Evolutionary conservation across 2,329 filamentous ascomycete species (phyloP).

Genomic region (Conoideocrella luteorostrata): DNA sequence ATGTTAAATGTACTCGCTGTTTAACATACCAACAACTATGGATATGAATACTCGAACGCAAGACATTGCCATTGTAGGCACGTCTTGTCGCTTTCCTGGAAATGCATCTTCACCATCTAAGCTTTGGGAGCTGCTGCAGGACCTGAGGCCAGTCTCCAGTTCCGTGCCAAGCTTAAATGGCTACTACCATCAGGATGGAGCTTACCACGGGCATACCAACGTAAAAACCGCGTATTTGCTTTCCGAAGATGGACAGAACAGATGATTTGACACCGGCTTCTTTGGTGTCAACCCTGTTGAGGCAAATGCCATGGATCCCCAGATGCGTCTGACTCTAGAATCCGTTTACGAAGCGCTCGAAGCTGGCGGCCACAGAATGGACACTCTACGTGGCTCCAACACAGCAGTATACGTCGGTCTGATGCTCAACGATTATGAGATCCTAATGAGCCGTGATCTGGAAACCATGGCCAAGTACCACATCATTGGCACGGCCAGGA

Average conservation of each 20-base stretch:
- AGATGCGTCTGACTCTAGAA: conserved; percentile 34
- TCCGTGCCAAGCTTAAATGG: conserved; percentile 18
- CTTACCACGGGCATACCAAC: conserved; percentile 13
- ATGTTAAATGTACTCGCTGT: no score
- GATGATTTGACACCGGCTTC: conserved; percentile 30
- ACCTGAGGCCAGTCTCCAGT: conserved; percentile 1
- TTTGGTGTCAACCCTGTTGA: conserved; percentile 33
- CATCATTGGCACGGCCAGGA: conserved; percentile 34
- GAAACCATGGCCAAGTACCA: conserved; percentile 26
- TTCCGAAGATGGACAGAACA: conserved; percentile 19
- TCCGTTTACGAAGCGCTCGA: conserved; percentile 36
- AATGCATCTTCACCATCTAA: conserved; percentile 9
- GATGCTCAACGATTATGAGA: conserved; percentile 12
- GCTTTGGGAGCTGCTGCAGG: conserved; percentile 13
- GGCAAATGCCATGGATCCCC: conserved; percentile 33
- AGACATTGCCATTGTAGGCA: conserved; percentile 2
- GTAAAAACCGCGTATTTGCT: conserved; percentile 20
- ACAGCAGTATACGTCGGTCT: conserved; percentile 13
- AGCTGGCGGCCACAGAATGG: conserved; percentile 25
- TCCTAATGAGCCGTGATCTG: conserved; percentile 10
- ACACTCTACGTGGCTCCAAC: conserved; percentile 13
- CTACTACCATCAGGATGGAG: conserved; percentile 27
- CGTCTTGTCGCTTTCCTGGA: conserved; percentile 14
- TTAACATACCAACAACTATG: no score
- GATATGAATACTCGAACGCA: background rate